phyloP scores from a whole-genome alignment of 495 filamentous ascomycete species.

The Collariella sp. region DNA sequence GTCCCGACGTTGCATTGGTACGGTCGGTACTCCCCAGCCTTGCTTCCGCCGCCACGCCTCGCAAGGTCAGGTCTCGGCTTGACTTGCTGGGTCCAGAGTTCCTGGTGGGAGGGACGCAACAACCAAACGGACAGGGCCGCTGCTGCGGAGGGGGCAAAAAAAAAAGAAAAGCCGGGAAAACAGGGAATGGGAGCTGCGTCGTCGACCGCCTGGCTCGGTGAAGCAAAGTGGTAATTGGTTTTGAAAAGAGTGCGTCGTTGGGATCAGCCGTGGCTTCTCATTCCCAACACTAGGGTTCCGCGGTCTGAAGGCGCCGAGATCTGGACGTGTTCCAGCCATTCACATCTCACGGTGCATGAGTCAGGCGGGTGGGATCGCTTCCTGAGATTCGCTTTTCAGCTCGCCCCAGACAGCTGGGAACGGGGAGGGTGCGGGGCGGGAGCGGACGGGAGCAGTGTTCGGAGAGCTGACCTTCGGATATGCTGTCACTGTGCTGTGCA shows the following conservation, averaged over 20 bases:
- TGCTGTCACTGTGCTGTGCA: not conserved
- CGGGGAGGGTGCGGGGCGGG: not conserved
- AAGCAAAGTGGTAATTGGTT: not conserved
- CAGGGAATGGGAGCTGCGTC: not conserved
- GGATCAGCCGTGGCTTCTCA: not conserved
- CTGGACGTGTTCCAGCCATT: not conserved
- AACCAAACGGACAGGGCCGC: no score
- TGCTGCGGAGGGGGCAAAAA: no score
- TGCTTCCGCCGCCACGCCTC: not conserved
- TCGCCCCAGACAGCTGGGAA: conserved; percentile 1
- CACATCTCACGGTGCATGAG: not conserved
- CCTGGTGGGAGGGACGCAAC: not conserved
- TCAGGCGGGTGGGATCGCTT: not conserved
- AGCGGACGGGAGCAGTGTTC: not conserved
- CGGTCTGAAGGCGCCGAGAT: not conserved
- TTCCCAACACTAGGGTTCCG: not conserved
- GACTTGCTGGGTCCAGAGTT: not conserved
- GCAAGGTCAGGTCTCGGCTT: not conserved
- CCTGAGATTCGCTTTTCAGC: not conserved
- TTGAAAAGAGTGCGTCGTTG: not conserved
- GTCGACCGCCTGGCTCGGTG: not conserved
- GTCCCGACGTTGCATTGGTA: conserved; percentile 8
- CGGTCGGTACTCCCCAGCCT: not conserved
- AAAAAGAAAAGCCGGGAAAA: not conserved
- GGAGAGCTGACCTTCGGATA: no score